These are phyloP conservation scores for Podospora pseudoanserina DNA, from an alignment of 495 filamentous ascomycete genomes.

Conservation along the genomic window DNA sequence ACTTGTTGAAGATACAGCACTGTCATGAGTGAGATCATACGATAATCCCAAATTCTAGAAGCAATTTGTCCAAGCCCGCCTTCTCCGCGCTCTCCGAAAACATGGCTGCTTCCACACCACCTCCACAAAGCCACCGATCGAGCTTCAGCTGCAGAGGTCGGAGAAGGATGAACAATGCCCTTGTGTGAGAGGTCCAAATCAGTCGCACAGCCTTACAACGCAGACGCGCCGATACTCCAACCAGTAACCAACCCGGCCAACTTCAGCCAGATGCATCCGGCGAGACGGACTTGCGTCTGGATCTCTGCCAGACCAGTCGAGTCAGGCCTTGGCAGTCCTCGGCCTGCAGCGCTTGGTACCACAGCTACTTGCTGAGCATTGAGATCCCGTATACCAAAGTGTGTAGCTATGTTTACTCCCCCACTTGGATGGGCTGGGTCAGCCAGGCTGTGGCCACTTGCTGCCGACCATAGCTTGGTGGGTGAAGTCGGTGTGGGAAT, in stretches of 20 bases:
- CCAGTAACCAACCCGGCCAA: neutral
- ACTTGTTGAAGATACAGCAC: neutral
- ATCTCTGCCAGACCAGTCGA: neutral
- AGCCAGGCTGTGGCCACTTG: neutral
- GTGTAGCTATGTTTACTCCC: neutral
- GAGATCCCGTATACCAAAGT: neutral
- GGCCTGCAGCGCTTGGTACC: neutral
- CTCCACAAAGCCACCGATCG: neutral
- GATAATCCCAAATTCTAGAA: neutral
- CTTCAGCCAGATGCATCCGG: neutral
- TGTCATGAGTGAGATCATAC: neutral
- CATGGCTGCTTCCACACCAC: neutral
- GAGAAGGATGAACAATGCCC: neutral
- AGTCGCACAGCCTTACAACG: neutral
- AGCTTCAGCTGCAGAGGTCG: neutral
- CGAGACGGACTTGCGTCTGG: neutral
- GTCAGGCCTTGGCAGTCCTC: neutral
- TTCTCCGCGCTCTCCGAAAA: neutral
- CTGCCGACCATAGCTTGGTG: conserved; percentile 8
- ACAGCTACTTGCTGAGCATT: neutral
- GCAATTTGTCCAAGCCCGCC: neutral
- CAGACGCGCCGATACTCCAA: neutral
- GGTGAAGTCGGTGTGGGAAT: conserved; percentile 10
- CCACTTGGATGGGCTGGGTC: neutral
- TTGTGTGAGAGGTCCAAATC: neutral